These are phyloP conservation scores for Wickerhamomyces sp. DNA, from an alignment of 1,139 yeast species.

Conservation along the genomic window DNA sequence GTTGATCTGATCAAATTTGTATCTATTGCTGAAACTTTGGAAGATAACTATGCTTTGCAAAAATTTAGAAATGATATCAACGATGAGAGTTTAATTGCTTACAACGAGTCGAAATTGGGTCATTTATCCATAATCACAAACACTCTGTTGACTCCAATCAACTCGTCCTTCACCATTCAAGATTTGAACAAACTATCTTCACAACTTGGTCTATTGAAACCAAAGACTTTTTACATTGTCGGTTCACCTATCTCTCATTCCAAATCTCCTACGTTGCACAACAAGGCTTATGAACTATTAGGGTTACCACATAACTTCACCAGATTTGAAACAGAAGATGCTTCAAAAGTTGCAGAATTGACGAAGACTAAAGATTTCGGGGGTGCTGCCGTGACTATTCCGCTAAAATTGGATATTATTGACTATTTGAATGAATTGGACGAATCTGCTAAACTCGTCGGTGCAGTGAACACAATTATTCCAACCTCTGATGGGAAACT, in stretches of 20 bases:
- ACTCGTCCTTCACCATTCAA: conserved; percentile 64
- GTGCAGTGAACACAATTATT: conserved; percentile 88
- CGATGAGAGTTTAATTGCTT: conserved; percentile 68
- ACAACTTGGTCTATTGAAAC: conserved; percentile 49
- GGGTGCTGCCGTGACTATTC: conserved; percentile 90
- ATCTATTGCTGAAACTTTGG: conserved; percentile 7
- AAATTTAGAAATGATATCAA: conserved; percentile 52
- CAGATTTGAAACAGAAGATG: conserved; percentile 63
- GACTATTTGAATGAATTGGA: conserved; percentile 58
- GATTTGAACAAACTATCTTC: conserved; percentile 57
- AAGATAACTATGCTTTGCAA: conserved; percentile 69
- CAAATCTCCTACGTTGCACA: conserved; percentile 82
- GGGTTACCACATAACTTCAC: conserved; percentile 76
- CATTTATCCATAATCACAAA: conserved; percentile 77
- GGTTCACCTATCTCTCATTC: conserved; percentile 86
- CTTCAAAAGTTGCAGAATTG: conserved; percentile 44
- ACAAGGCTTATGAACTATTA: conserved; percentile 63
- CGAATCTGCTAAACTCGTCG: conserved; percentile 70
- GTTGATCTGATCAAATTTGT: conserved; percentile 82
- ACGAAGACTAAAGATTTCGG: conserved; percentile 54
- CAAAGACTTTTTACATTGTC: conserved; percentile 65
- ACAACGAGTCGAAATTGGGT: conserved; percentile 76
- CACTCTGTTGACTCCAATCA: conserved; percentile 74
- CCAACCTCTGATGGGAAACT: conserved; percentile 52
- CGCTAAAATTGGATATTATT: conserved; percentile 76